Percentiles rank a stretch among this genome's conserved stretches.
These are phyloP conservation scores for Kluyveromyces wickerhamii DNA, from an alignment of 805 yeast genomes.

Conservation along the genomic window DNA sequence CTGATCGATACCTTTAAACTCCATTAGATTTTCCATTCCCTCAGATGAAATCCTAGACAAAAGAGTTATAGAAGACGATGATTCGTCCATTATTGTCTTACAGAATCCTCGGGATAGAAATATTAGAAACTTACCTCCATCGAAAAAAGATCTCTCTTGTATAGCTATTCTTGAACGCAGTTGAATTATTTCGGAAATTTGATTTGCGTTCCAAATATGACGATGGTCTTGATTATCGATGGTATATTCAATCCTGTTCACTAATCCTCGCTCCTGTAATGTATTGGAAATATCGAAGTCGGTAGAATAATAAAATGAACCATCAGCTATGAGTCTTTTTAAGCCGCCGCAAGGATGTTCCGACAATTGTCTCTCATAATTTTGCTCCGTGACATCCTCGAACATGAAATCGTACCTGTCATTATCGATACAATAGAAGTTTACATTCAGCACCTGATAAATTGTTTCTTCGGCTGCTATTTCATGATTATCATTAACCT, in stretches of 20 bases:
- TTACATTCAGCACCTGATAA: conserved; percentile 48
- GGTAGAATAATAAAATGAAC: conserved; percentile 82
- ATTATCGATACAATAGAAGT: conserved; percentile 55
- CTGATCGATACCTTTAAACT: conserved; percentile 83
- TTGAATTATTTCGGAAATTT: conserved; percentile 69
- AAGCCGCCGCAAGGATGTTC: conserved; percentile 79
- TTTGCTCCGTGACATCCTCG: conserved; percentile 20
- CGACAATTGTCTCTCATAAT: conserved; percentile 26
- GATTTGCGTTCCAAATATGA: conserved; percentile 85
- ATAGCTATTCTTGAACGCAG: conserved; percentile 62
- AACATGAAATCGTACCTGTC: conserved; percentile 41
- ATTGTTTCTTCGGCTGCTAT: conserved; percentile 40
- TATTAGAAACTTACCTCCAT: conserved; percentile 63
- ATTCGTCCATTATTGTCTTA: conserved; percentile 40
- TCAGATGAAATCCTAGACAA: conserved; percentile 88
- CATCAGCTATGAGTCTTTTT: conserved; percentile 66
- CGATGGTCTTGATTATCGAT: conserved; percentile 54
- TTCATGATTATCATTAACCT: conserved; percentile 9
- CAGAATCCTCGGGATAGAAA: conserved; percentile 91
- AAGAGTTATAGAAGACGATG: conserved; percentile 46
- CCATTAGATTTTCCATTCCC: conserved; percentile 79
- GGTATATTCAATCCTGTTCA: conserved; percentile 30
- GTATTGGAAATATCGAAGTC: conserved; percentile 83
- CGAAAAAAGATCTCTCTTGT: conserved; percentile 50
- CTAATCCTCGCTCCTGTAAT: conserved; percentile 62